Percentiles rank a stretch among this genome's conserved stretches.
Conservation (phyloP, 176 grass and related monocot species). For the Aegilops bicornis region DNA sequence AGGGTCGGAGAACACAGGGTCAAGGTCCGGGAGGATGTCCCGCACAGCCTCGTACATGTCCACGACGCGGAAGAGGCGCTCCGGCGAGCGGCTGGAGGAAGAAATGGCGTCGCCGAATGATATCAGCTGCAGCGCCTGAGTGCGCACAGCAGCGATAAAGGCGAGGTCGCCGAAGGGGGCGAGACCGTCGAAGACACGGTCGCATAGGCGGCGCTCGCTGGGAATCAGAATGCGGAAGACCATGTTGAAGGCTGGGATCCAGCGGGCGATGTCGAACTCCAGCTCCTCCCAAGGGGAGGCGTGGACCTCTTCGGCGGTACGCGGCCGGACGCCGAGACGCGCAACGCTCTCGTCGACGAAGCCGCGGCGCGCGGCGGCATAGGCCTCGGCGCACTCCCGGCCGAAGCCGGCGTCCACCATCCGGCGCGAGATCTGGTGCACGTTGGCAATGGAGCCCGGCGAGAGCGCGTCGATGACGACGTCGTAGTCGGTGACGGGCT, state of each 20-base stretch:
- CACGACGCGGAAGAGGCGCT: conserved; percentile 89
- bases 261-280: conserved; percentile 78
- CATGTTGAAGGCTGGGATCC: conserved; percentile 90
- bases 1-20: conserved; percentile 73
- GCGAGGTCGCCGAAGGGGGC: conserved; percentile 72
- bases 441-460: conserved; percentile 75
- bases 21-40: conserved; percentile 77
- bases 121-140: conserved; percentile 67
- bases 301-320: conserved; percentile 72
- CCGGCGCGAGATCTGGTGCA: conserved; percentile 81
- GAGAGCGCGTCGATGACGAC: conserved; percentile 87
- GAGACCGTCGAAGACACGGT: conserved; percentile 72
- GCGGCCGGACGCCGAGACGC: conserved; percentile 67
- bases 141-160: conserved; percentile 65
- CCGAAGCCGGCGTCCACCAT: conserved; percentile 91
- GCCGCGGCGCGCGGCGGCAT: conserved; percentile 55
- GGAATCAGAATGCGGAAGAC: conserved; percentile 87
- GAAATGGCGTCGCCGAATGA: conserved; percentile 80
- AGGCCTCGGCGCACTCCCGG: conserved; percentile 87
- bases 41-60: conserved; percentile 95
- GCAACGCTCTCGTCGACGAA: conserved; percentile 91
- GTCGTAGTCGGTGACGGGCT: conserved; percentile 80
- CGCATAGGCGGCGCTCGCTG: conserved; percentile 92
- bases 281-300: conserved; percentile 62
- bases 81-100: conserved; percentile 62